A percentile compares a stretch with the other conserved stretches of the same genome.
Conservation (phyloP, 768 basidiomycete species). For the Pleurotus salmoneostramineus region DNA sequence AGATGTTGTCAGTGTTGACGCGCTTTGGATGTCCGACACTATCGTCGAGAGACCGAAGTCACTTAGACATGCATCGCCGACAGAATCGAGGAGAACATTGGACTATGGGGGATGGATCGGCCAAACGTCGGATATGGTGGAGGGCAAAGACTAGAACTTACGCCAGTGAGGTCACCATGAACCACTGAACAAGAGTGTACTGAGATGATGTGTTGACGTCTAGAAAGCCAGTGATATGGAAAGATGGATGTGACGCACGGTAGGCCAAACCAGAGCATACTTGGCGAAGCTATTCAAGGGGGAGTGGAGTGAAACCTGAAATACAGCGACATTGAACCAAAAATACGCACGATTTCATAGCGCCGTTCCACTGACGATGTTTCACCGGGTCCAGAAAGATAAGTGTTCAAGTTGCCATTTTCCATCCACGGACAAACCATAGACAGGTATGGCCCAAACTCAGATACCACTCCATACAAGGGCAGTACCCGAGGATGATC, state of each 20-base stretch:
- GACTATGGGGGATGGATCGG: constrained; percentile 9
- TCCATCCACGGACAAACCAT: constrained; percentile 9
- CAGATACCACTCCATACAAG: background rate
- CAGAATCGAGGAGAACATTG: constrained; percentile 3
- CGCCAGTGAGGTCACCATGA: constrained; percentile 2
- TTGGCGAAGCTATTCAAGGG: background rate
- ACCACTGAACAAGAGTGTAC: constrained; percentile 1
- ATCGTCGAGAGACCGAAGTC: constrained; percentile 7
- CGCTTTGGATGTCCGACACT: background rate
- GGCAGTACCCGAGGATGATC: constrained; percentile 2
- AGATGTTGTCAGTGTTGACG: background rate
- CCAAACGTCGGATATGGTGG: background rate
- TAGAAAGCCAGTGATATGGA: background rate
- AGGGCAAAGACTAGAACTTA: background rate
- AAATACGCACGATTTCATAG: background rate
- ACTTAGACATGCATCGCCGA: background rate
- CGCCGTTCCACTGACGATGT: background rate
- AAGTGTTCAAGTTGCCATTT: constrained; percentile 2
- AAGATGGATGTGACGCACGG: background rate
- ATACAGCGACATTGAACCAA: background rate
- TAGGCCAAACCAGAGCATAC: background rate
- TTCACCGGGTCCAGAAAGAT: background rate
- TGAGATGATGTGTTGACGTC: background rate
- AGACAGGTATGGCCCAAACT: constrained; percentile 4
- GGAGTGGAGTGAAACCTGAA: too few relatives aligned